A percentile compares a stretch with the other conserved stretches of the same genome.
These are phyloP conservation scores for Zygosaccharomyces pseudobailii DNA, from an alignment of 1,139 yeast species.

Conservation along the genomic window DNA sequence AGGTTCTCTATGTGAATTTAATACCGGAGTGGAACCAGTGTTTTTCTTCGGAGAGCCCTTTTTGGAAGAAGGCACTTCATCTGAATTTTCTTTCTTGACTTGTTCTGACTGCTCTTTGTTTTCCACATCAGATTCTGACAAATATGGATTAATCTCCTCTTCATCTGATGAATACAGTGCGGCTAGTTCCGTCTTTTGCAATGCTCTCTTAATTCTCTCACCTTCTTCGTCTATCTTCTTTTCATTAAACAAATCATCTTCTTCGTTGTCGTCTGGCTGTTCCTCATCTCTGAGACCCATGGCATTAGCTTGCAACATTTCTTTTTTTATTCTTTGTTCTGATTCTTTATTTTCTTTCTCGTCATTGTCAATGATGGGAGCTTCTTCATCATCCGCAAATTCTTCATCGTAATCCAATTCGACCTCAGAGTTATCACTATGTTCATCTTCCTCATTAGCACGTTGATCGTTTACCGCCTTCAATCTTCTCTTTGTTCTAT, in stretches of 20 bases:
- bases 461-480: conserved; percentile 49
- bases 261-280: conserved; percentile 46
- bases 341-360: conserved; percentile 92
- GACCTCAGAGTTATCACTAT: conserved; percentile 72
- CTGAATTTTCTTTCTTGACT: conserved; percentile 45
- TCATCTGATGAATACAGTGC: conserved; percentile 89
- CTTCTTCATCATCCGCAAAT: conserved; percentile 98
- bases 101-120: conserved; percentile 46
- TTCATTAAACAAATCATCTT: conserved; percentile 59
- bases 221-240: conserved; percentile 91
- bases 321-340: conserved; percentile 81
- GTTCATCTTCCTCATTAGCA: conserved; percentile 40
- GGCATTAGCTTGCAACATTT: conserved; percentile 81
- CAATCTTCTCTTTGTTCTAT: conserved; percentile 44
- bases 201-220: conserved; percentile 73
- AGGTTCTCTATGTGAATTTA: conserved; percentile 26
- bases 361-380: conserved; percentile 95
- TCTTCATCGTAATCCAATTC: conserved; percentile 95
- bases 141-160: conserved; percentile 68
- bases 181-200: conserved; percentile 80
- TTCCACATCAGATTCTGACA: conserved; percentile 68
- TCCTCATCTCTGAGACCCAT: conserved; percentile 60
- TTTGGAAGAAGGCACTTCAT: conserved; percentile 29
- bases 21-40: conserved; percentile 10
- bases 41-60: conserved; percentile 29